Conservation (phyloP, 805 yeast species). For the Candida insectalens region DNA sequence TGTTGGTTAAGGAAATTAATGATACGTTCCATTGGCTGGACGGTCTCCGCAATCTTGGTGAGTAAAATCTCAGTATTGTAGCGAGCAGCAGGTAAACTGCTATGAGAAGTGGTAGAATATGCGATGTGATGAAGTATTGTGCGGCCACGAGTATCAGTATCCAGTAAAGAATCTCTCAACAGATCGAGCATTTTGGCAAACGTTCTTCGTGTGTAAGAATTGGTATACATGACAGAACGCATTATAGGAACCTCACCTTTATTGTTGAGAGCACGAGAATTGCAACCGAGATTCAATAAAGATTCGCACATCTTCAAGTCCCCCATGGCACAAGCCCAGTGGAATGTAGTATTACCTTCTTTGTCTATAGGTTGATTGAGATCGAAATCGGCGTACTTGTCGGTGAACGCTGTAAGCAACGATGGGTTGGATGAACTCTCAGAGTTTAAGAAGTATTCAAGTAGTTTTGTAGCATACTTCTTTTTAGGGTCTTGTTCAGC, state of each 20-base stretch:
- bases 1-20: conserved; percentile 47
- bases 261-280: conserved; percentile 46
- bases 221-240: conserved; percentile 78
- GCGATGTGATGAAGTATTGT: conserved; percentile 86
- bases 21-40: conserved; percentile 51
- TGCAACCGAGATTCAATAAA: conserved; percentile 67
- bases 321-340: conserved; percentile 98
- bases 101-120: conserved; percentile 51
- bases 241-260: conserved; percentile 84
- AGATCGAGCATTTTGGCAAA: conserved; percentile 73
- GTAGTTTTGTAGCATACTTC: conserved; percentile 34
- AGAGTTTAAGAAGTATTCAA: conserved; percentile 50
- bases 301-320: conserved; percentile 68
- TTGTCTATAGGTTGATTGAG: conserved; percentile 80
- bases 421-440: conserved; percentile 34
- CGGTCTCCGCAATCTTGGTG: conserved; percentile 55
- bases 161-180: conserved; percentile 66
- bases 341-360: conserved; percentile 90
- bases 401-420: conserved; percentile 52
- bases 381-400: conserved; percentile 43
- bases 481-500: conserved; percentile 26
- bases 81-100: conserved; percentile 68
- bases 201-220: conserved; percentile 71
- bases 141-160: conserved; percentile 61
- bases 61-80: conserved; percentile 74